Evolutionary conservation across 75 land plant genomes (phyloP).

Genomic region (Sequoia sempervirens): DNA sequence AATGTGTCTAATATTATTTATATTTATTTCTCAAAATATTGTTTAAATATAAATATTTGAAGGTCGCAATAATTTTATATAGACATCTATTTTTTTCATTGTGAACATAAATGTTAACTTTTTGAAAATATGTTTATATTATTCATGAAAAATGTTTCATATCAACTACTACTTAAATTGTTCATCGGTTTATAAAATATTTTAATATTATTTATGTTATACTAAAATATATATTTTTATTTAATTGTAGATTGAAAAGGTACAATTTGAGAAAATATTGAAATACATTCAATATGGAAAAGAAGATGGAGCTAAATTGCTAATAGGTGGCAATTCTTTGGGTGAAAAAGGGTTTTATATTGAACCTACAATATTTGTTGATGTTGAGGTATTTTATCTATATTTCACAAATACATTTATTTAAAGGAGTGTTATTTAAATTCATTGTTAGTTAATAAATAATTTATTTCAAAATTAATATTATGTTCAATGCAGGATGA

Average conservation of each 20-base stretch:
- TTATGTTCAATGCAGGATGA: conserved; percentile 2
- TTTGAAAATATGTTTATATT: too few relatives aligned
- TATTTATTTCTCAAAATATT: too few relatives aligned
- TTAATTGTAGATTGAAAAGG: conserved; percentile 50
- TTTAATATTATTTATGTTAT: not conserved
- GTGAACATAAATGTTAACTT: too few relatives aligned
- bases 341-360: conserved; percentile 12
- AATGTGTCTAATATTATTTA: too few relatives aligned
- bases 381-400: conserved; percentile 50
- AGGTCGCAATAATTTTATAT: too few relatives aligned
- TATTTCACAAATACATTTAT: not conserved
- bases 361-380: conserved; percentile 82
- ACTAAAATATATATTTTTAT: not conserved
- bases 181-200: too few relatives aligned
- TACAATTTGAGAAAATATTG: conserved; percentile 74
- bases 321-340: conserved; percentile 67
- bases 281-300: conserved; percentile 17
- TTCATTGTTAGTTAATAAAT: not conserved
- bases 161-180: too few relatives aligned
- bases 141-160: too few relatives aligned
- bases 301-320: conserved; percentile 66
- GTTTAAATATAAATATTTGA: too few relatives aligned
- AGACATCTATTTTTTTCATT: too few relatives aligned
- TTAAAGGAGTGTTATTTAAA: not conserved
- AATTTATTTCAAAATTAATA: not conserved